Evolutionary conservation across 192 early-diverging fungal species (phyloP), one percentile per base, ranked within the genome.

Genomic region (Entomortierella lignicola): DNA sequence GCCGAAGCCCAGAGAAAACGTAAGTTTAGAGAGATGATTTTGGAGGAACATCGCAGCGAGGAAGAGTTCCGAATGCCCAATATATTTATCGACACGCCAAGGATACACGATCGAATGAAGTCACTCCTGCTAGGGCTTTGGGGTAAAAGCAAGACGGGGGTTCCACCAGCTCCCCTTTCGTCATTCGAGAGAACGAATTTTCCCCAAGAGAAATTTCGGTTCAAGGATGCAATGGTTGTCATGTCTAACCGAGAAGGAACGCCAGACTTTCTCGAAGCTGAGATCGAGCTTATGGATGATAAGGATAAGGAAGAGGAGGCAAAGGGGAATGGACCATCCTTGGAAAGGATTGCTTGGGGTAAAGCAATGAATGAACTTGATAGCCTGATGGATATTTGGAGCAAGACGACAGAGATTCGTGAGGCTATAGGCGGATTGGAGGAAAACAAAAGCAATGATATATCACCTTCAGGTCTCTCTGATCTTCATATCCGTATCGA

Each of bases 131-230:
- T 12, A 18, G 13, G 54, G 18, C 53, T 43, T 23, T 41, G 53
- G 52, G 11, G 53, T 0, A 10, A 1, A 25, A 42, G 21, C 42
- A 20, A 39, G 21, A 1, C 42, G 2, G 32, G 29, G 15, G 13
- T 11, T 7, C 2, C 20, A 53, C 8, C 30, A n/a, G n/a, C n/a
- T 23, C 31, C n/a, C 20, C 3, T 2, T 17, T 1, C 48, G 8
- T 52, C 29, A 20, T 68, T 59, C 41, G 27, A 64, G 29, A 58
- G 66, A 7, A 54, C 55, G 2, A 3, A 58, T 15, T 68, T 69
- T 42, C 17, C 47, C 2, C 66, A 77, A 32, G 66, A 58, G 3
- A 27, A 37, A 0, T 69, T 77, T 54, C 66, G 65, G n/a, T 68
- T 59, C 37, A 68, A 64, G 37, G 47, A 77, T 11, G 47, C 29